Base-by-base conservation (phyloP, 1,284 basidiomycete genomes). In the Inonotus obliquus region DNA sequence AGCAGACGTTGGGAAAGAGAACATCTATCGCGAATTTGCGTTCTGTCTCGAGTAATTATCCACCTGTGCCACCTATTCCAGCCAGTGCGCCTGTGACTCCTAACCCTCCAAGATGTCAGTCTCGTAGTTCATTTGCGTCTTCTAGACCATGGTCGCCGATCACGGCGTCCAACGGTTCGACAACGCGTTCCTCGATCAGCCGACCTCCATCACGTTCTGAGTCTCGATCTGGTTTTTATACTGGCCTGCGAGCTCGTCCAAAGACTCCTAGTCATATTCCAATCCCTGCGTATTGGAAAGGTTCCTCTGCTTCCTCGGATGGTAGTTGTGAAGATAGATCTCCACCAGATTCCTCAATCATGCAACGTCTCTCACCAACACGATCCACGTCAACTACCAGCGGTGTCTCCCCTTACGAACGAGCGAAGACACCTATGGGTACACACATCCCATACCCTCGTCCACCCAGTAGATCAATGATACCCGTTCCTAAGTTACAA, bases 101-200 rank as follows among this genome's bases (percentile, higher is more conserved):
- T 47, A 76, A 80, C 49, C 83, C 79, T 65, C 78, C 79, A 63
- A 78, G 86, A 63, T 91, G 89, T 72, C 67, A 84, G 32, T 91
- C 89, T 29, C 80, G 89, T 54, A 82, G 82, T 52, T 91, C 17
- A 85, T 90, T 61, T 79, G 80, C 85, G 17, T 90, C 89, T 48
- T 90, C 87, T 5, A 77, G 89, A 51, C 89, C 89, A 38, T 91
- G 87, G 87, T 89, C 89, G 11, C 90, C 88, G 32, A 75, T 89
- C 23, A 85, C 81, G 54, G 87, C 87, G 6, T 87, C 89, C 17
- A 39, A 37, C 17, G 79, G 80, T 67, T 89, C 88, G 9, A 90
- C 86, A 25, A 82, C 82, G 2, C 79, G 84, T 61, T 85, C 85
- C 3, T 71, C 78, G 39, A 68, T 72, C 9, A 77, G 76, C 60